Conservation (phyloP, 1,139 yeast genomes). For the Suzukiozyma palmioleophila region DNA sequence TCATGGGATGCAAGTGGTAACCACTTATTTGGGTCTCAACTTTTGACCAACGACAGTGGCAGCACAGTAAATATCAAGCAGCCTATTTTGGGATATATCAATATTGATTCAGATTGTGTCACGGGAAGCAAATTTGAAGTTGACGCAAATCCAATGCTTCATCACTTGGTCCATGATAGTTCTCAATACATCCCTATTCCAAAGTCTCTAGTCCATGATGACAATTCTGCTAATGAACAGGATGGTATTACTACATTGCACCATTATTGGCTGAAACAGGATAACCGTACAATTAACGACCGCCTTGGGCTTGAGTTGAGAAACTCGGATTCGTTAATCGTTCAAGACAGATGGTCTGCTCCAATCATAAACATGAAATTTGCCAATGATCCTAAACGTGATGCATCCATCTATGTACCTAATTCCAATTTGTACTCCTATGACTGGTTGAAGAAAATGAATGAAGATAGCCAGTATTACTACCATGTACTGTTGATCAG, state of each 20-base stretch:
- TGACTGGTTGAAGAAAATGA: slow-evolving; percentile 28
- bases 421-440: slow-evolving; percentile 35
- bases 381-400: slow-evolving; percentile 26
- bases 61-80: slow-evolving; percentile 17
- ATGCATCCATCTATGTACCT: slow-evolving; percentile 27
- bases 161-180: slow-evolving; percentile 27
- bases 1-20: slow-evolving; percentile 42
- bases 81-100: slow-evolving; percentile 34
- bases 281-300: slow-evolving; percentile 28
- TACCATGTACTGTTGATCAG: slow-evolving; percentile 38
- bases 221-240: slow-evolving; percentile 18
- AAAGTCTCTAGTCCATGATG: slow-evolving; percentile 14
- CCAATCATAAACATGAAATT: slow-evolving; percentile 37
- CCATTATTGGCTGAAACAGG: slow-evolving; percentile 36
- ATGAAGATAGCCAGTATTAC: slow-evolving; percentile 25
- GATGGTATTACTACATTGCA: slow-evolving; percentile 27
- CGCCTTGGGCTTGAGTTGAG: slow-evolving; percentile 23
- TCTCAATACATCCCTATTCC: slow-evolving; percentile 36
- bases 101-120: slow-evolving; percentile 38
- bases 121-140: slow-evolving; percentile 37
- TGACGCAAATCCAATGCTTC: slow-evolving; percentile 34
- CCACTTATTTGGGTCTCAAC: slow-evolving; percentile 31
- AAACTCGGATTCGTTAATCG: slow-evolving; percentile 27
- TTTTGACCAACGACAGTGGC: slow-evolving; percentile 19
- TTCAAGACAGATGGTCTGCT: slow-evolving; percentile 29